A percentile compares a stretch with the other conserved stretches of the same genome.
phyloP scores from a whole-genome alignment of 805 yeast genomes.

The Cyberlindnera subsufficiens region DNA sequence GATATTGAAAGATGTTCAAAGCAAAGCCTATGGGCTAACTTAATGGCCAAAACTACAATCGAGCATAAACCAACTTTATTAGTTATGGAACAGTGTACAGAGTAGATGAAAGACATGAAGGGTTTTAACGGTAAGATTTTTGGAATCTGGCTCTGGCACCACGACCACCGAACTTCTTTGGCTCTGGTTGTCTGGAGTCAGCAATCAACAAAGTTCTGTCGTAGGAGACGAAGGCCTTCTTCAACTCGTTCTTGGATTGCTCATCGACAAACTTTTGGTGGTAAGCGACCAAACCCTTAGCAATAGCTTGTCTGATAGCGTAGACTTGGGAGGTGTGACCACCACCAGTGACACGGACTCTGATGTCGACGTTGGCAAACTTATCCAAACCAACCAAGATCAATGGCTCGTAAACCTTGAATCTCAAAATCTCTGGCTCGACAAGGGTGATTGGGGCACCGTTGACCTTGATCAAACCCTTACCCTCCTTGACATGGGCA shows the following conservation, averaged over 20 bases:
- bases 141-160: slow-evolving; percentile 99
- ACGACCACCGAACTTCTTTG: slow-evolving; percentile 99
- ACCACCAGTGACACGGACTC: slow-evolving; percentile 99
- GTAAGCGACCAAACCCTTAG: slow-evolving; percentile 99
- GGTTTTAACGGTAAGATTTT: slow-evolving; percentile 95
- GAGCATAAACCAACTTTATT: slow-evolving; percentile 9
- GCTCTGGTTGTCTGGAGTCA: slow-evolving; percentile 99
- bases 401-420: slow-evolving; percentile 99
- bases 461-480: slow-evolving; percentile 98
- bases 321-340: slow-evolving; percentile 99
- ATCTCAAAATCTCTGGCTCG: slow-evolving; percentile 97
- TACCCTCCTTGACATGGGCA: slow-evolving; percentile 99
- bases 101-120: slow-evolving; percentile 19
- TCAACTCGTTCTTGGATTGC: slow-evolving; percentile 98
- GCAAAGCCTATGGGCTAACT: too few relatives aligned
- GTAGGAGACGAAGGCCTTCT: slow-evolving; percentile 95
- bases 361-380: slow-evolving; percentile 96
- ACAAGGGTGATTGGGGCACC: slow-evolving; percentile 99
- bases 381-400: slow-evolving; percentile 98
- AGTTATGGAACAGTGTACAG: slow-evolving; percentile 19
- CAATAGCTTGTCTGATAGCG: slow-evolving; percentile 99
- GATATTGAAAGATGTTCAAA: background rate
- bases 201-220: slow-evolving; percentile 99
- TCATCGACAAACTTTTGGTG: slow-evolving; percentile 99
- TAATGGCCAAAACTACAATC: slow-evolving; percentile 1